Percentiles rank a stretch among this genome's conserved stretches.
Evolutionary conservation across 331 rosid species (phyloP).

Genomic region (Spiraea crenata): DNA sequence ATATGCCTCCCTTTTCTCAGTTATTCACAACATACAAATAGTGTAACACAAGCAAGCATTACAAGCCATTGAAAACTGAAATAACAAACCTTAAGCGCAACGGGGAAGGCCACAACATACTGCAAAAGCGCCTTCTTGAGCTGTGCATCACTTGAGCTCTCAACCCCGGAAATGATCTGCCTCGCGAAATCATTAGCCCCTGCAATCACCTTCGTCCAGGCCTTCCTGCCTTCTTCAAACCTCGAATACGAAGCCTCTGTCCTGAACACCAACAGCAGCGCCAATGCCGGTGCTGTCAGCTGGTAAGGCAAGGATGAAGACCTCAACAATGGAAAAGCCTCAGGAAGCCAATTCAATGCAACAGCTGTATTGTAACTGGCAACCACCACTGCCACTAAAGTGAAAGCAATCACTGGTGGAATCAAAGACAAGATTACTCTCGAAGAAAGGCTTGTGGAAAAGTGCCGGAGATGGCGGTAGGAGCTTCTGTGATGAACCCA

Average conservation of each 20-base stretch:
- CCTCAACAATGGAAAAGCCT: conserved; percentile 47
- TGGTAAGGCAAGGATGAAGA: conserved; percentile 79
- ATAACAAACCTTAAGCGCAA: conserved; percentile 60
- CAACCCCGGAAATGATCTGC: conserved; percentile 48
- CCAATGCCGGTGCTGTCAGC: conserved; percentile 86
- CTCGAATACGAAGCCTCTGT: conserved; percentile 87
- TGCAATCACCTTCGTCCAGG: conserved; percentile 73
- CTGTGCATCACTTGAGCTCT: conserved; percentile 30
- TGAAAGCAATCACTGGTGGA: conserved; percentile 72
- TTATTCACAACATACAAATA: background rate
- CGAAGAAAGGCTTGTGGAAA: conserved; percentile 66
- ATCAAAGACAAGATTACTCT: conserved; percentile 70
- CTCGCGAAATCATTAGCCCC: conserved; percentile 64
- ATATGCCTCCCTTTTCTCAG: background rate
- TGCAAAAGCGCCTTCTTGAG: conserved; percentile 64
- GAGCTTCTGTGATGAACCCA: conserved; percentile 84
- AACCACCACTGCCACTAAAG: conserved; percentile 54
- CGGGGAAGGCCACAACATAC: conserved; percentile 75
- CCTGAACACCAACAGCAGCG: conserved; percentile 74
- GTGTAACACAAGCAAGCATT: background rate
- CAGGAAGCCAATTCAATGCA: conserved; percentile 49
- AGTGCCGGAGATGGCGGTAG: conserved; percentile 78
- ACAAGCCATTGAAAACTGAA: background rate
- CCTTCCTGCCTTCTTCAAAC: conserved; percentile 79
- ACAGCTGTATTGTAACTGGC: conserved; percentile 71